Evolutionary conservation across 1,139 yeast species (phyloP).

Genomic region (Candida sp.): DNA sequence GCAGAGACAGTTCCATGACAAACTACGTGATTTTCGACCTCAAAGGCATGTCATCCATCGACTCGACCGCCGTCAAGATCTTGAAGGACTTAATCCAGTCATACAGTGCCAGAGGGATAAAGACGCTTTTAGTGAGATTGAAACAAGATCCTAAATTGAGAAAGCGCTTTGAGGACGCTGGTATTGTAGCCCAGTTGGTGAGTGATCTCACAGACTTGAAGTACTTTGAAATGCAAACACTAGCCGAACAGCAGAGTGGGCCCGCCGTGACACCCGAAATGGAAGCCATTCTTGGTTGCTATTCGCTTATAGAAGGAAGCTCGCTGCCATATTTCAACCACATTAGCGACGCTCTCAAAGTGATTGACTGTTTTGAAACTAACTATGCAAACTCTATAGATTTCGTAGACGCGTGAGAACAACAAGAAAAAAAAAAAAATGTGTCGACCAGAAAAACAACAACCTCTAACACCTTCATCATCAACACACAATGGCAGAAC

Average conservation of each 20-base stretch:
- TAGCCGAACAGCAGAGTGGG: conserved; percentile 7
- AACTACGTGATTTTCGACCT: conserved; percentile 79
- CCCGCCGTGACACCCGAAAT: conserved; percentile 19
- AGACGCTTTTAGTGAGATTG: conserved; percentile 70
- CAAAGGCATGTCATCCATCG: conserved; percentile 86
- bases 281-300: conserved; percentile 11
- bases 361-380: conserved; percentile 42
- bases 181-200: conserved; percentile 30
- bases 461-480: too few relatives aligned
- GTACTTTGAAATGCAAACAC: conserved; percentile 30
- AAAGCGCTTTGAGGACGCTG: conserved; percentile 32
- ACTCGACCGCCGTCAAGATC: conserved; percentile 87
- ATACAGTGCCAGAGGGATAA: conserved; percentile 59
- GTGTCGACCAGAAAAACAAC: too few relatives aligned
- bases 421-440: too few relatives aligned
- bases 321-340: conserved; percentile 41
- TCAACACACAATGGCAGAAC: conserved; percentile 3
- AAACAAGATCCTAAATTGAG: conserved; percentile 42
- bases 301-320: conserved; percentile 30
- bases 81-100: conserved; percentile 61
- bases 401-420: conserved; percentile 9
- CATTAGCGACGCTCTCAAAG: conserved; percentile 46
- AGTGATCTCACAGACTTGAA: conserved; percentile 29
- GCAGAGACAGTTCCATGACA: conserved; percentile 57
- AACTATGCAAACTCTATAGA: conserved; percentile 5